Percentiles rank a stretch among this genome's conserved stretches.
Conservation (phyloP, 148 eudicot species). For the Amaranthus cruentus region DNA sequence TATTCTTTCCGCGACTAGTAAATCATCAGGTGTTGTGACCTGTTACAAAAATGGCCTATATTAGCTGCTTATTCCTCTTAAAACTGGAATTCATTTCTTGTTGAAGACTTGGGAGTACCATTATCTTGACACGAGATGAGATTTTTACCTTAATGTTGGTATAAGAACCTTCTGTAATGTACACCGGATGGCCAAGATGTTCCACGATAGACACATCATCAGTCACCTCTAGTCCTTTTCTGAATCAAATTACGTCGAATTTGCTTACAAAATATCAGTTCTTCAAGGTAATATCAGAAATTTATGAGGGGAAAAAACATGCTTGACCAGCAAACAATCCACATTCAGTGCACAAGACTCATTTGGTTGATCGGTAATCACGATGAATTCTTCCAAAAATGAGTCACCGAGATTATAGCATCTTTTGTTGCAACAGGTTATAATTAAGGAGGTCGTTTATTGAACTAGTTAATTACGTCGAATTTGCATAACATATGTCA, state of each 20-base stretch:
- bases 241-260: slow-evolving; percentile 17
- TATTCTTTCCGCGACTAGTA: slow-evolving; percentile 86
- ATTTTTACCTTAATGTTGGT: slow-evolving; percentile 84
- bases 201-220: slow-evolving; percentile 98
- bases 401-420: too few species aligned
- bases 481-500: not conserved
- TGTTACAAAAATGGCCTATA: slow-evolving; percentile 25
- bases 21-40: slow-evolving; percentile 97
- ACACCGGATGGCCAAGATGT: slow-evolving; percentile 89
- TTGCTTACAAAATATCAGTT: not conserved
- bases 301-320: not conserved
- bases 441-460: too few species aligned
- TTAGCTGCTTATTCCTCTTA: not conserved
- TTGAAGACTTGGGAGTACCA: not conserved
- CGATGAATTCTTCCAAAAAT: too few species aligned
- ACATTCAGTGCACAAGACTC: not conserved
- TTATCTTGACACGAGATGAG: not conserved
- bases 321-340: not conserved
- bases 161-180: slow-evolving; percentile 90
- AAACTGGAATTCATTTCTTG: not conserved
- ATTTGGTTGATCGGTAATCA: not conserved
- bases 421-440: too few species aligned
- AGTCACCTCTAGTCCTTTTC: slow-evolving; percentile 86
- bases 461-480: not conserved
- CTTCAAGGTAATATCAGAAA: not conserved